These are phyloP conservation scores for Colletotrichum paranaense DNA, from an alignment of 2,329 filamentous ascomycete species.

Conservation along the genomic window DNA sequence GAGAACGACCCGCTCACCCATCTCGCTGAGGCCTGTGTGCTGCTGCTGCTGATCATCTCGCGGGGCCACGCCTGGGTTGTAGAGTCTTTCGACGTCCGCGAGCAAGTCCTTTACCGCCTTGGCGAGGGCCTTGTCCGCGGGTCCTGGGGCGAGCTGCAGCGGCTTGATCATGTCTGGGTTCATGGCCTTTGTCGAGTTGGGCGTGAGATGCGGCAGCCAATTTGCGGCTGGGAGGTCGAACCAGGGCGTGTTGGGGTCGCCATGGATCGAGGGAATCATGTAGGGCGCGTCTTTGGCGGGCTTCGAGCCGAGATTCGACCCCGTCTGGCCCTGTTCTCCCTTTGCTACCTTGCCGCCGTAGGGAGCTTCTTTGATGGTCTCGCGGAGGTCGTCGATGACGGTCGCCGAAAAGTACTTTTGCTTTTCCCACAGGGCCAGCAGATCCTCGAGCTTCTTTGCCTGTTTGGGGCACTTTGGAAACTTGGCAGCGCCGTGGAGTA, in stretches of 20 bases:
- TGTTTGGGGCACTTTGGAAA: slow-evolving; percentile 74
- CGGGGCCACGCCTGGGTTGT: slow-evolving; percentile 60
- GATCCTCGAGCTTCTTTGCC: slow-evolving; percentile 69
- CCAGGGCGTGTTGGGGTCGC: slow-evolving; percentile 78
- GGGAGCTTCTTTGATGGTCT: slow-evolving; percentile 59
- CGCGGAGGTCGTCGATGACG: slow-evolving; percentile 68
- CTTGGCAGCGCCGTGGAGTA: slow-evolving; percentile 69
- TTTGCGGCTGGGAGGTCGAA: slow-evolving; percentile 87
- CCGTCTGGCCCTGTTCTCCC: slow-evolving; percentile 26
- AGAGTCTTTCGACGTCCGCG: slow-evolving; percentile 76
- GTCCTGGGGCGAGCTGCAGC: slow-evolving; percentile 75
- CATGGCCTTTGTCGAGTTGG: slow-evolving; percentile 81
- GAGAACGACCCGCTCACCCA: slow-evolving; percentile 75
- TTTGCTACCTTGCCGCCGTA: slow-evolving; percentile 35
- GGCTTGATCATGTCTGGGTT: slow-evolving; percentile 77
- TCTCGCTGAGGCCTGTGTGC: slow-evolving; percentile 74
- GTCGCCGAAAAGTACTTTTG: slow-evolving; percentile 69
- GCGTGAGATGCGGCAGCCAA: slow-evolving; percentile 82
- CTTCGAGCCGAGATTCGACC: slow-evolving; percentile 39
- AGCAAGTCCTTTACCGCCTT: slow-evolving; percentile 78
- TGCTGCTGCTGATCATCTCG: slow-evolving; percentile 56
- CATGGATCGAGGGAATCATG: slow-evolving; percentile 80
- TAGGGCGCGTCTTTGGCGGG: slow-evolving; percentile 70
- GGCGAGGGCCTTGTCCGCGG: slow-evolving; percentile 73
- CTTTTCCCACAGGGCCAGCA: slow-evolving; percentile 79